Conservation (phyloP, 371 early-diverging fungal genomes). For the Entomophthora muscae region DNA sequence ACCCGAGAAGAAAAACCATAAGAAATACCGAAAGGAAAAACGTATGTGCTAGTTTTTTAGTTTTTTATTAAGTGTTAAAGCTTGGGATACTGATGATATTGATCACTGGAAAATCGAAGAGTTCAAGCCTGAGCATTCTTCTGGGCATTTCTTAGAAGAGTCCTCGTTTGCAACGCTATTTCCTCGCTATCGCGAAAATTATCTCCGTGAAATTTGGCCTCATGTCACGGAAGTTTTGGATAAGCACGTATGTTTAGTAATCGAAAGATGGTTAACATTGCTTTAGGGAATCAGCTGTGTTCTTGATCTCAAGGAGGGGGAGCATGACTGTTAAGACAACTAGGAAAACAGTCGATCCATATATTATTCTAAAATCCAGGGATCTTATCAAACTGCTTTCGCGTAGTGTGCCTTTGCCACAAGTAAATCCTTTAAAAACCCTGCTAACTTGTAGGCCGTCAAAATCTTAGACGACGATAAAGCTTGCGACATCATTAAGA, state of each 20-base stretch:
- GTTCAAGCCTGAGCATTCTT: conserved; percentile 66
- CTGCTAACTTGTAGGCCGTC: conserved; percentile 30
- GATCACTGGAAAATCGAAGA: conserved; percentile 89
- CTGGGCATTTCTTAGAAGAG: conserved; percentile 81
- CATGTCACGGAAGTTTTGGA: conserved; percentile 78
- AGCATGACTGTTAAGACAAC: conserved; percentile 97
- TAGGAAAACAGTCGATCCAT: conserved; percentile 94
- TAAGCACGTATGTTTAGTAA: conserved; percentile 30
- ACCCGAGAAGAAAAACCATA: background rate
- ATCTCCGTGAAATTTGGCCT: conserved; percentile 91
- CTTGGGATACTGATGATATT: conserved; percentile 89
- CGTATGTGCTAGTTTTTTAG: background rate
- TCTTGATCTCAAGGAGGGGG: conserved; percentile 91
- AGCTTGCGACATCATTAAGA: conserved; percentile 94
- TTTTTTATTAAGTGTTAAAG: conserved; percentile 10
- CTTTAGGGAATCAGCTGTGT: conserved; percentile 74
- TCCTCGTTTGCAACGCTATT: conserved; percentile 95
- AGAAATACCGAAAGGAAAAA: background rate
- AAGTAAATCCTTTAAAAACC: conserved; percentile 27
- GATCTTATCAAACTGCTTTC: conserved; percentile 93
- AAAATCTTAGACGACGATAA: conserved; percentile 88
- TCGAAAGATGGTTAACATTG: background rate
- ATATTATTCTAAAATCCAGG: conserved; percentile 87
- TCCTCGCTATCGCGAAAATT: conserved; percentile 95
- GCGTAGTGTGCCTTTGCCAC: conserved; percentile 88